These are phyloP conservation scores for Limnanthes douglasii DNA, from an alignment of 345 rosid genomes.

Conservation along the genomic window DNA sequence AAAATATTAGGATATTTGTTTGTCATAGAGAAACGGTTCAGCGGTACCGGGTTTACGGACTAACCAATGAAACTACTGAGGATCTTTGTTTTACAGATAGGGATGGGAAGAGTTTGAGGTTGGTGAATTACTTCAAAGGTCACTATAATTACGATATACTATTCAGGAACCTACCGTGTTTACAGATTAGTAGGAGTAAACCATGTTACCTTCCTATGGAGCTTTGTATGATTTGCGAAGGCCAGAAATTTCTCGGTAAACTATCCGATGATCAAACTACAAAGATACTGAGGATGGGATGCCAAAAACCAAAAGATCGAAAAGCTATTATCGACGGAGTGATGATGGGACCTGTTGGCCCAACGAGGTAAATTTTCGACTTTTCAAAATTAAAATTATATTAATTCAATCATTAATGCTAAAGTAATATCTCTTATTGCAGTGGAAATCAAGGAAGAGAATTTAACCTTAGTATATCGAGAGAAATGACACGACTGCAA, in stretches of 20 bases:
- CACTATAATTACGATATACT: constrained; percentile 69
- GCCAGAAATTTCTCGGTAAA: constrained; percentile 96
- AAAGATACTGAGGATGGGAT: constrained; percentile 83
- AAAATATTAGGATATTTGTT: constrained; percentile 75
- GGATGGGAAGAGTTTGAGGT: constrained; percentile 61
- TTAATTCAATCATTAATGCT: neutral
- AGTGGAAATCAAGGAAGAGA: constrained; percentile 63
- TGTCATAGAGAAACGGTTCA: constrained; percentile 93
- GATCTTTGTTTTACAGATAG: constrained; percentile 67
- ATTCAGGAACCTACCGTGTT: constrained; percentile 73
- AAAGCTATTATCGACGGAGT: constrained; percentile 64
- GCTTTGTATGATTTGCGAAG: constrained; percentile 90
- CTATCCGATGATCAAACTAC: constrained; percentile 94
- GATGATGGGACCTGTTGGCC: constrained; percentile 71
- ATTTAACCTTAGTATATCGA: constrained; percentile 61
- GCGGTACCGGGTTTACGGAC: constrained; percentile 65
- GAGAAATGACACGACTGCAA: constrained; percentile 66
- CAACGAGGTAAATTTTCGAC: constrained; percentile 49
- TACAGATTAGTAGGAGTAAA: constrained; percentile 80
- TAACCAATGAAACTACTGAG: constrained; percentile 67
- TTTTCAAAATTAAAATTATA: neutral
- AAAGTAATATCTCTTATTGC: constrained; percentile 11
- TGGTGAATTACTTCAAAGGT: constrained; percentile 73
- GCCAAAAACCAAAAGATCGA: constrained; percentile 81
- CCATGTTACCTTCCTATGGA: constrained; percentile 98